Evolutionary conservation across 176 grass and related monocot species (phyloP).

Genomic region (Otatea glauca): DNA sequence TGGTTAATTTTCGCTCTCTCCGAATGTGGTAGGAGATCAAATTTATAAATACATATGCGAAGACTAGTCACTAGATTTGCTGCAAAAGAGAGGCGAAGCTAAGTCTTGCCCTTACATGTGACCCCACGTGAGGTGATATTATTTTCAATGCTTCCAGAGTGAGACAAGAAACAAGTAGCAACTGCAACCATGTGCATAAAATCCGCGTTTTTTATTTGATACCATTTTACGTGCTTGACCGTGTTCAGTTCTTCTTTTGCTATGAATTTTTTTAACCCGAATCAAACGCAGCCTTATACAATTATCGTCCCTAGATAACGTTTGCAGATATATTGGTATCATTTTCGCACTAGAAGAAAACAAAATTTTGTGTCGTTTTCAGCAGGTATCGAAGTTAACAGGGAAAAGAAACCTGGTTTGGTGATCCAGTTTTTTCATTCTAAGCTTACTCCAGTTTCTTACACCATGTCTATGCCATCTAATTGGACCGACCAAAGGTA

Average conservation of each 20-base stretch:
- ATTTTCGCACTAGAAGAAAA: background rate
- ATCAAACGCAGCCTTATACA: background rate
- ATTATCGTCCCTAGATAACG: background rate
- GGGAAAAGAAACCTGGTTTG: conserved; percentile 7
- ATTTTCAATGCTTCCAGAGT: background rate
- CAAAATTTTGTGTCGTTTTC: background rate
- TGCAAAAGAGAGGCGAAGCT: no score
- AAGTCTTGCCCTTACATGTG: conserved; percentile 41
- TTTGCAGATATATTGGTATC: background rate
- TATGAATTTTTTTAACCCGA: background rate
- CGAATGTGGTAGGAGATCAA: no score
- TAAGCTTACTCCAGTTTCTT: background rate
- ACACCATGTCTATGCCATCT: conserved; percentile 28
- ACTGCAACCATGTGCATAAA: conserved; percentile 17
- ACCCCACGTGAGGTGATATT: conserved; percentile 49
- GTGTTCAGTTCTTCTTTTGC: background rate
- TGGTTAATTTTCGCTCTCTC: no score
- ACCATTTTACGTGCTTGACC: conserved; percentile 12
- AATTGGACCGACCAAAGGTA: conserved; percentile 43
- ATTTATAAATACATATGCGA: no score
- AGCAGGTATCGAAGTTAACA: background rate
- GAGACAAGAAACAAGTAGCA: conserved; percentile 1
- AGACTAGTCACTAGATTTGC: no score
- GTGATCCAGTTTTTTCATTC: background rate
- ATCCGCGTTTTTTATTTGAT: background rate